These are phyloP conservation scores for Gonium pectorale DNA, from an alignment of 139 green algal genomes.

Conservation along the genomic window DNA sequence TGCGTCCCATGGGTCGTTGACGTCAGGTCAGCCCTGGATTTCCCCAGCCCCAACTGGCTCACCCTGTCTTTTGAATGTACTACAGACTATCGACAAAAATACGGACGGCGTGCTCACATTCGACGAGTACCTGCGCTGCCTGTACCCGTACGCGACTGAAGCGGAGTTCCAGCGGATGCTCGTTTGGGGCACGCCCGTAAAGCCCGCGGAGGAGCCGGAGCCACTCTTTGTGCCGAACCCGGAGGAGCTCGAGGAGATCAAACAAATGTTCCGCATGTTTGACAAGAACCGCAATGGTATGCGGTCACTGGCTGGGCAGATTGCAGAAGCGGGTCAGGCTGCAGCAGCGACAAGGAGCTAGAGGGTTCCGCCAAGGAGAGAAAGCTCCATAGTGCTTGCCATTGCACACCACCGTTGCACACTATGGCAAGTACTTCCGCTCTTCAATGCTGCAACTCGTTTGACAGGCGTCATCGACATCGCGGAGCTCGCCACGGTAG, in stretches of 20 bases:
- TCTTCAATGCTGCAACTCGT: too few relatives aligned
- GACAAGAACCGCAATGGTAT: constrained; percentile 8
- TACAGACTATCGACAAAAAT: constrained; percentile 28
- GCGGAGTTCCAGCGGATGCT: constrained; percentile 11
- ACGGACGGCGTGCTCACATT: constrained; percentile 14
- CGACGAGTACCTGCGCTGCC: constrained; percentile 39
- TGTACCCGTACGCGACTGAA: constrained; percentile 16
- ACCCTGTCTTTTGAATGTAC: not conserved
- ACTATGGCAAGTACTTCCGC: too few relatives aligned
- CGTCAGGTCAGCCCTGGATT: not conserved
- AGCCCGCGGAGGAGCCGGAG: not conserved
- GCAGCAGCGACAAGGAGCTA: too few relatives aligned
- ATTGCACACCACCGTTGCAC: too few relatives aligned
- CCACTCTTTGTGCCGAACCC: not conserved
- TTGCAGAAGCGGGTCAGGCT: too few relatives aligned
- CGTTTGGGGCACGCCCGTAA: not conserved
- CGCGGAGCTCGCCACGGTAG: constrained; percentile 12
- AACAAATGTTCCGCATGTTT: constrained; percentile 5
- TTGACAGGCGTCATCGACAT: too few relatives aligned
- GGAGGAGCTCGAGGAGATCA: constrained; percentile 28
- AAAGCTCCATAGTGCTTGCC: too few relatives aligned
- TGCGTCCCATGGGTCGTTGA: not conserved
- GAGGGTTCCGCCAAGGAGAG: too few relatives aligned
- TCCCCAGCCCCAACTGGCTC: not conserved
- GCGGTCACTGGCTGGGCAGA: too few relatives aligned